Percentiles rank a stretch among this genome's conserved stretches.
phyloP scores from a whole-genome alignment of 805 yeast species.

The Candida railenensis region DNA sequence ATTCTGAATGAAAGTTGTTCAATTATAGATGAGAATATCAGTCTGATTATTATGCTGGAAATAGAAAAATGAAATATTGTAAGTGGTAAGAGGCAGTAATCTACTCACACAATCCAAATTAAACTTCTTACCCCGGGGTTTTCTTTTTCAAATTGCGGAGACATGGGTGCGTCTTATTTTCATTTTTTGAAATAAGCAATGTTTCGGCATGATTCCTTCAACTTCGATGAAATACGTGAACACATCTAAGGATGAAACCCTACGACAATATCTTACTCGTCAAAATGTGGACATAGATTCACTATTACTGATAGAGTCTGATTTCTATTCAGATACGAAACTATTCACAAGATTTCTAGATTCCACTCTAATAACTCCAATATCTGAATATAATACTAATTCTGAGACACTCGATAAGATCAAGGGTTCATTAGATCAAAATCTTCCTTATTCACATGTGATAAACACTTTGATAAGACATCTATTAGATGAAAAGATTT shows the following conservation, averaged over 20 bases:
- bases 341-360: neutral
- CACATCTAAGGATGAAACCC: neutral
- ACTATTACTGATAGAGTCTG: neutral
- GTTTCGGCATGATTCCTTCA: neutral
- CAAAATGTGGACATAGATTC: neutral
- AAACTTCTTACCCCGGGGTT: constrained; percentile 2
- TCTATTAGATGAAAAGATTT: constrained; percentile 23
- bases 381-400: neutral
- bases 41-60: too few species aligned
- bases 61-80: neutral
- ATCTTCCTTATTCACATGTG: constrained; percentile 23
- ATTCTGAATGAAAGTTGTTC: neutral
- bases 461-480: constrained; percentile 41
- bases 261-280: neutral
- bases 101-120: neutral
- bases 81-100: neutral
- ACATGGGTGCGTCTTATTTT: neutral
- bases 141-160: neutral
- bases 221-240: neutral
- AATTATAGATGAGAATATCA: neutral
- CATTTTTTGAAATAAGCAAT: neutral
- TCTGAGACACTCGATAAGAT: neutral
- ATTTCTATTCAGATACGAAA: neutral
- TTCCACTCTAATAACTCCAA: neutral
- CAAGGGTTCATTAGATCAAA: neutral